Evolutionary conservation across 331 rosid genomes (phyloP), one percentile per base, ranked within the genome.

Genomic region (Prunus yedoensis): DNA sequence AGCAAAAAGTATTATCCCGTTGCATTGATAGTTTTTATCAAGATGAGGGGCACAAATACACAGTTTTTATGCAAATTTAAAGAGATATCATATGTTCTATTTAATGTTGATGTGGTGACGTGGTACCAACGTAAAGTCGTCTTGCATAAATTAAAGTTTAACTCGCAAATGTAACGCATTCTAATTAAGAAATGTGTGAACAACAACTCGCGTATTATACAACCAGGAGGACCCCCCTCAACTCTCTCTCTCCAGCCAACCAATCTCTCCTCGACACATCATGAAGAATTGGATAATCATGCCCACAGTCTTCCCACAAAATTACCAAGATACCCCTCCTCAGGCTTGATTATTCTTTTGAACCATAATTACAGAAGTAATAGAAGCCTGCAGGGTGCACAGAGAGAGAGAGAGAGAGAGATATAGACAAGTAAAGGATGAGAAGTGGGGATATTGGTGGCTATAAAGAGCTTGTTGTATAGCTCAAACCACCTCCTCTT

Each of bases 201-300:
- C 45, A 52, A 27, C 25, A 23, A 70, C 9, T 4, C 5, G 11
- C 62, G 20, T 51, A 2, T 14, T 14, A 25, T 35, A 8, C 69
- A 53, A 70, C 21, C 25, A 75, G 78, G 74, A 56, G 68, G 74
- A 64, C 52, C 77, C 70, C 0, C 79, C n/a, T 30, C 68, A 38
- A 1, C 76, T 49, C 69, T 32, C 38, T 32, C 38, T 32, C 83
- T 74, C 77, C 70, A 79, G n/a, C 74, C 62, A 32, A 45, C 89
- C 88, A 87, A 74, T 83, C 87, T 52, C 61, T 43, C 17, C 74
- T 58, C 82, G 9, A 74, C 96, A 89, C 87, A 5, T 89, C 77
- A 70, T 38, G 23, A 13, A 84, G 8, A 35, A 64, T 86, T 79
- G 69, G 80, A 78, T 74, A 67, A 74, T 59, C 28, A 4, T 70